These are phyloP conservation scores for Talaromyces marneffei DNA, from an alignment of 2,329 filamentous ascomycete genomes.

Conservation along the genomic window DNA sequence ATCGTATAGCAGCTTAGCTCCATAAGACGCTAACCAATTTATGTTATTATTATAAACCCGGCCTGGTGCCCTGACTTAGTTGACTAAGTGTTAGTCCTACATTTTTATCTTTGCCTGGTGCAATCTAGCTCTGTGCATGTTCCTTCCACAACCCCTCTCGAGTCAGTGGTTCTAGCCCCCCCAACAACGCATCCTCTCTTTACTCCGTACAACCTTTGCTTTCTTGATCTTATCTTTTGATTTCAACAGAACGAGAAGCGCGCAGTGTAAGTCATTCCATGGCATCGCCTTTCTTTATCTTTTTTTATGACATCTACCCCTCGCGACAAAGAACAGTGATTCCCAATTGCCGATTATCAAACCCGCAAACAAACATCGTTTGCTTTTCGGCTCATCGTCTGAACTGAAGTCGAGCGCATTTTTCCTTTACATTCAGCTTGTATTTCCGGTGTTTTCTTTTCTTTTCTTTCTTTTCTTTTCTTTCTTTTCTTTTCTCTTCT, in stretches of 20 bases:
- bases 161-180: constrained; percentile 7
- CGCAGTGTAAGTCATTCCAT: background rate
- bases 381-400: background rate
- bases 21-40: background rate
- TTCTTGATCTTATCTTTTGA: background rate
- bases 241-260: background rate
- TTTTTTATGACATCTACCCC: background rate
- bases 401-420: background rate
- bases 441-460: background rate
- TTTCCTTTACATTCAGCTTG: background rate
- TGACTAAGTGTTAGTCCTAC: constrained; percentile 3
- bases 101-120: constrained; percentile 6
- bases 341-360: background rate
- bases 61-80: background rate
- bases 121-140: constrained; percentile 5
- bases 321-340: background rate
- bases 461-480: background rate
- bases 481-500: background rate
- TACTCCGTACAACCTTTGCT: background rate
- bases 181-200: background rate
- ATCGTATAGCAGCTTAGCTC: background rate
- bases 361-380: background rate
- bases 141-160: constrained; percentile 15
- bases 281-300: background rate
- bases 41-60: constrained; percentile 6